Conservation (phyloP, 2,329 filamentous ascomycete genomes). For the Pyrenochaeta sp. region DNA sequence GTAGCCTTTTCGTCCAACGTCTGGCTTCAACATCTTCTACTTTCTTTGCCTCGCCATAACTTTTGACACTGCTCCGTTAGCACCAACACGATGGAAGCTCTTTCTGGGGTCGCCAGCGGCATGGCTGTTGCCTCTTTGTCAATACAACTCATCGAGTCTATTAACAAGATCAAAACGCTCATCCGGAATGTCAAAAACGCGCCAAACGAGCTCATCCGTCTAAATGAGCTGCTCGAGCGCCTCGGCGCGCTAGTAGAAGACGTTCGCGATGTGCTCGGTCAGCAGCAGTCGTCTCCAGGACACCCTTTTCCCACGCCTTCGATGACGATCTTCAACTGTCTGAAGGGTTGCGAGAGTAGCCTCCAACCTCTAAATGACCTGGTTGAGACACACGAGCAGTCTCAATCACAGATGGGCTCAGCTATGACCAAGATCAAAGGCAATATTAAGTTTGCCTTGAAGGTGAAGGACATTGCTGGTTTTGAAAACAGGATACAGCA, state of each 20-base stretch:
- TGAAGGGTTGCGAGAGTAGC: slow-evolving; percentile 16
- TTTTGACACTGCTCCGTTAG: background rate
- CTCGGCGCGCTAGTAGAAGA: slow-evolving; percentile 11
- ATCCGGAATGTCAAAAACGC: slow-evolving; percentile 17
- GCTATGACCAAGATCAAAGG: slow-evolving; percentile 3
- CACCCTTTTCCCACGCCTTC: slow-evolving; percentile 19
- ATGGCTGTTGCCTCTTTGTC: slow-evolving; percentile 23
- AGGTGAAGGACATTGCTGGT: slow-evolving; percentile 14
- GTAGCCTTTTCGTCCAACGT: background rate
- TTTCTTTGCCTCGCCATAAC: background rate
- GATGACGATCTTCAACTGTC: slow-evolving; percentile 12
- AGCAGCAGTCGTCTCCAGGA: slow-evolving; percentile 4
- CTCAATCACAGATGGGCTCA: background rate
- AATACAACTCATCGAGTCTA: slow-evolving; percentile 20
- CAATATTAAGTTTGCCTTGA: slow-evolving; percentile 11
- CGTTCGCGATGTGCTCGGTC: slow-evolving; percentile 6
- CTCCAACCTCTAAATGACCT: slow-evolving; percentile 6
- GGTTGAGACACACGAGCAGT: background rate
- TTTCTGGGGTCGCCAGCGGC: slow-evolving; percentile 23
- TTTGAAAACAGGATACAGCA: slow-evolving; percentile 14
- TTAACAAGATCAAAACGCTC: slow-evolving; percentile 13
- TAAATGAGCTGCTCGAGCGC: slow-evolving; percentile 12
- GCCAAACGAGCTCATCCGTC: slow-evolving; percentile 16
- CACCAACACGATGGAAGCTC: slow-evolving; percentile 16
- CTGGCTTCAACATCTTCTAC: background rate